A percentile compares a stretch with the other conserved stretches of the same genome.
These are phyloP conservation scores for Fagopyrum tataricum DNA, from an alignment of 148 eudicot species.

Conservation along the genomic window DNA sequence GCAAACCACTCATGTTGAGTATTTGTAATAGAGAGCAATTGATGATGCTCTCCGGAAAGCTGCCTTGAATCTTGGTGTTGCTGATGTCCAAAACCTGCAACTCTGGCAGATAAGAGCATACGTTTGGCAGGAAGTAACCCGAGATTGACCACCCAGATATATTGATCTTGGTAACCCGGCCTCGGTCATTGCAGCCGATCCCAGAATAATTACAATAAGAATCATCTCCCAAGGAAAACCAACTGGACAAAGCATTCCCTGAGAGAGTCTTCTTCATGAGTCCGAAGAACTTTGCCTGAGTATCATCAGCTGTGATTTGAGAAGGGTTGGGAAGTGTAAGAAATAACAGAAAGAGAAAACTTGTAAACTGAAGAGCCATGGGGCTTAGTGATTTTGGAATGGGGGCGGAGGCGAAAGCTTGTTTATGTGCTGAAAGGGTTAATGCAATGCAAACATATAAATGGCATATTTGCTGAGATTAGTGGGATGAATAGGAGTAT, in stretches of 20 bases:
- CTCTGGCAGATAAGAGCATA: constrained; percentile 61
- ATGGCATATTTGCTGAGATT: neutral
- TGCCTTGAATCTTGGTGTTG: constrained; percentile 39
- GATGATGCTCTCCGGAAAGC: constrained; percentile 51
- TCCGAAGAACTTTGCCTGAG: constrained; percentile 52
- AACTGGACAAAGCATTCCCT: constrained; percentile 36
- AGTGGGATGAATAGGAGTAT: constrained; percentile 1
- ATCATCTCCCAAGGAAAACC: constrained; percentile 30
- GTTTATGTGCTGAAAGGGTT: constrained; percentile 7
- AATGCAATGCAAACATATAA: constrained; percentile 32
- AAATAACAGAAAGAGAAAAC: constrained; percentile 26
- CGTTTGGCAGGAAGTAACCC: constrained; percentile 52
- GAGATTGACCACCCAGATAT: constrained; percentile 48
- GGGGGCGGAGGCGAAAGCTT: constrained; percentile 5
- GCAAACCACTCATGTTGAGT: constrained; percentile 36
- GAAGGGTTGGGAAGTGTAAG: constrained; percentile 21
- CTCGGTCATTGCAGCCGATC: constrained; percentile 44
- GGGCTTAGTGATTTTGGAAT: neutral
- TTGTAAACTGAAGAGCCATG: constrained; percentile 35
- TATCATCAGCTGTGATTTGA: constrained; percentile 18
- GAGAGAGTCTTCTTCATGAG: constrained; percentile 50
- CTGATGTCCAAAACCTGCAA: constrained; percentile 47
- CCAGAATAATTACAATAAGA: constrained; percentile 52
- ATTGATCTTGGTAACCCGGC: constrained; percentile 37
- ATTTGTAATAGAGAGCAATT: constrained; percentile 57